Base-by-base conservation (phyloP, 495 filamentous ascomycete genomes). In the Hyaloscypha variabilis region DNA sequence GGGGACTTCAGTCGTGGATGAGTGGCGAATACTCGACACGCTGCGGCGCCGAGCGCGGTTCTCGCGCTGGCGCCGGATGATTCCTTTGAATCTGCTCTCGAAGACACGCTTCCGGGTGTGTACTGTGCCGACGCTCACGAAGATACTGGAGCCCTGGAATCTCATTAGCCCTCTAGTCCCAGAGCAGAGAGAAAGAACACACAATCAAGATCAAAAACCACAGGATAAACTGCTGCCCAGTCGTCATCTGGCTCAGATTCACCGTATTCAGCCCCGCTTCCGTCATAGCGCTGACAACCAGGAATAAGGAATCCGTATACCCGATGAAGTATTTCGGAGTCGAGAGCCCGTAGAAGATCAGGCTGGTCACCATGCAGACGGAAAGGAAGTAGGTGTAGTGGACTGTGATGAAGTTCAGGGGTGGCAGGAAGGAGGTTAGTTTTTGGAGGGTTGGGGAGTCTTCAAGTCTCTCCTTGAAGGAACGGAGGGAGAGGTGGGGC, bases 301-400 rank as follows among this genome's bases (percentile, higher is more conserved):
- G 74, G 71, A 94, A 97, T 13, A 96, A 77, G 14, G 87, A 83
- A 73, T 96, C 90, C 8, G 84, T 83, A 77, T 92, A 96, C 57
- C 81, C 79, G 65, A 96, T 83, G 64, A 82, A 89, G 42, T 79
- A 73, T 51, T 78, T 74, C 21, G 88, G 87, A 5, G 79, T 85
- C 1, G 90, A 88, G 3, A 85, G 83, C 49, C 83, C 83, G 83
- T 87, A 95, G 75, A 96, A 93, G 54, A 96, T 83, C 53, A 90
- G 63, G 42, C 89, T 91, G 28, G 82, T 78, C 39, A 90, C 60
- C n/a, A 94, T 69, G 49, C 81, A 86, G 25, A 86, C 83, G 5
- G 76, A 60, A 67, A 93, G 83, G 75, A 96, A 96, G 76, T 96
- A 96, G 63, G 82, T 75, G 82, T 94, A 90, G 72, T 91, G 87